phyloP scores from a whole-genome alignment of 2,329 filamentous ascomycete species.

The Grosmannia penicillata region DNA sequence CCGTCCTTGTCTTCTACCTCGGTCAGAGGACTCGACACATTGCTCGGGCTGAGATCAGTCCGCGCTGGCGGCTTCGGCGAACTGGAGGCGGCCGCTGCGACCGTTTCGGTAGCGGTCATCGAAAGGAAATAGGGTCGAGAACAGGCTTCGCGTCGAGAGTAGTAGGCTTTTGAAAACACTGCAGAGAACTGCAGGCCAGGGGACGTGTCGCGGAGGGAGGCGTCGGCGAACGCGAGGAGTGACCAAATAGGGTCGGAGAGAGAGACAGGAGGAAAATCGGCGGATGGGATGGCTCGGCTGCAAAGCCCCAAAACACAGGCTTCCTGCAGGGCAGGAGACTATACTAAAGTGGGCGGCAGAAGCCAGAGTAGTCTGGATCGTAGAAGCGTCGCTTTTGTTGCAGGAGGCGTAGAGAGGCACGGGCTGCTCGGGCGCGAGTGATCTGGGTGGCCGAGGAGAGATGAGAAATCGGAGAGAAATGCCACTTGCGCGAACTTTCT shows the following conservation, averaged over 20 bases:
- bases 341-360: too few species aligned
- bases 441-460: constrained; percentile 3
- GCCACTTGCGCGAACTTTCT: constrained; percentile 9
- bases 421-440: background rate
- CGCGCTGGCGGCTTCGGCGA: constrained; percentile 25
- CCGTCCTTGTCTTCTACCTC: constrained; percentile 73
- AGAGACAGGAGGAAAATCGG: too few species aligned
- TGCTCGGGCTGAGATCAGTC: constrained; percentile 47
- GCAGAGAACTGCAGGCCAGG: too few species aligned
- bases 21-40: constrained; percentile 79
- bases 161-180: too few species aligned
- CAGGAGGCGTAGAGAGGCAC: background rate
- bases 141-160: too few species aligned
- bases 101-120: constrained; percentile 37
- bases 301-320: too few species aligned
- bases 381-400: too few species aligned
- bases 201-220: too few species aligned
- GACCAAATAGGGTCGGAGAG: background rate
- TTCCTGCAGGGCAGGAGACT: too few species aligned
- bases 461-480: constrained; percentile 8
- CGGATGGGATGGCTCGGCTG: too few species aligned
- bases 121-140: background rate
- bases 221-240: background rate
- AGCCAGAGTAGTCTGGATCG: too few species aligned
- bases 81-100: constrained; percentile 29